Base-by-base conservation (phyloP, 2,329 filamentous ascomycete genomes). In the Taxawa tesnikishii region DNA sequence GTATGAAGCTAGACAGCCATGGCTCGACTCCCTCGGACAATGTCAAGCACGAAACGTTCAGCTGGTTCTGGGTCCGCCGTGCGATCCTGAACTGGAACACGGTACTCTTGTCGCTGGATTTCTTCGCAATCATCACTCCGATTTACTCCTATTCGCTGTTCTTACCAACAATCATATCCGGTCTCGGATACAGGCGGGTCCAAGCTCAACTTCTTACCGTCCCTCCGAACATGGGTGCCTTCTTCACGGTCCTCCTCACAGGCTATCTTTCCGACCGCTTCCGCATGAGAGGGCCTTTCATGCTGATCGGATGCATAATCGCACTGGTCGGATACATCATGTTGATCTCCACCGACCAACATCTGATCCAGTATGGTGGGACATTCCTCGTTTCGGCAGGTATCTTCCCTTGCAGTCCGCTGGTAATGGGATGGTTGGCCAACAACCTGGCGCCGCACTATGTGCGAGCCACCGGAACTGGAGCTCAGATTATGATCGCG, bases 81-180 rank as follows among this genome's bases (percentile, higher is more conserved):
- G 44, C 43, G 3, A 29, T 47, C 14, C 17, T 43, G 7, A 45
- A 44, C 29, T 42, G 38, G 42, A 46, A 46, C 28, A 47, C 44
- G 2, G 12, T 43, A 6, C 33, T 46, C 7, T 31, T 45, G 8
- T 38, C 38, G 2, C 33, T 45, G 23, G 39, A 42, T 27, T 44
- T 44, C 30, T 43, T 45, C 29, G 37, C 38, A 26, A 42, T 45
- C 29, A 41, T 45, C 29, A 44, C 38, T 7, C 41, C 41, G 7
- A 54, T 59, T 36, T 60, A 60, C 53, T 61, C 46, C 36, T 67
- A 48, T 48, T 62, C 48, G 36, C 49, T 65, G n/a, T 65, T 65
- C 44, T 48, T 64, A 2, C 60, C 62, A 0, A 56, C 55, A 18
- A 65, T 65, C 43, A 59, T 65, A 40, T 46, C 46, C 6, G 55